Conservation (phyloP, 495 filamentous ascomycete species). For the Ascodesmis nigricans region DNA sequence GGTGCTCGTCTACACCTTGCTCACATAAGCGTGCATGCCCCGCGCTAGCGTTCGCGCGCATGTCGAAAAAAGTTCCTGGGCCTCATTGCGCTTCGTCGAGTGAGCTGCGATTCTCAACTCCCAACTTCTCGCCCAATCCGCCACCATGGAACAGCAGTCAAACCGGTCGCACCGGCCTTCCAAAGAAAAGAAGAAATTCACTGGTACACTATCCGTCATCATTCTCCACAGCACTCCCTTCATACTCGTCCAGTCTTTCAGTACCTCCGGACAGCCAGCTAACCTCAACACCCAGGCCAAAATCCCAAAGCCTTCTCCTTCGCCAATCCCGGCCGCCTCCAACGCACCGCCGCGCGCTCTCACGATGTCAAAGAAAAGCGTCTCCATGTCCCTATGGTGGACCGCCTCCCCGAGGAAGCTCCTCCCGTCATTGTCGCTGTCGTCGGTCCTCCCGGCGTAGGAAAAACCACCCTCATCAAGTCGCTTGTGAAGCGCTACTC, state of each 20-base stretch:
- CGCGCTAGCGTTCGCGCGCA: too few relatives aligned
- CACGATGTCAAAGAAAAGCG: conserved; percentile 95
- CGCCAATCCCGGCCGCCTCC: conserved; percentile 63
- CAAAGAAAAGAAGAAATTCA: conserved; percentile 59
- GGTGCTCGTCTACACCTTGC: too few relatives aligned
- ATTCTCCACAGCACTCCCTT: not conserved
- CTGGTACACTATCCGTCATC: conserved; percentile 24
- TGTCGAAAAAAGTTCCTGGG: too few relatives aligned
- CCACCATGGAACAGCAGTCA: conserved; percentile 56
- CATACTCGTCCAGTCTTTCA: not conserved
- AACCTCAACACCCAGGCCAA: too few relatives aligned
- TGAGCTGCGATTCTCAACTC: too few relatives aligned
- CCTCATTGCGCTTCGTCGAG: too few relatives aligned
- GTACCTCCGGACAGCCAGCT: too few relatives aligned
- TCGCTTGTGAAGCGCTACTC: conserved; percentile 85
- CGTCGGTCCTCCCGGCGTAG: conserved; percentile 80
- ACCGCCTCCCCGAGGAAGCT: conserved; percentile 87
- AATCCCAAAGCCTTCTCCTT: conserved; percentile 90
- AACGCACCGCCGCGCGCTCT: conserved; percentile 64
- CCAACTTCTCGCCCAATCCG: not conserved
- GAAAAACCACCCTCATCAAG: conserved; percentile 60
- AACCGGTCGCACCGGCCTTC: conserved; percentile 68
- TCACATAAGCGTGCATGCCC: too few relatives aligned
- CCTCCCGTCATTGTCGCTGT: conserved; percentile 78
- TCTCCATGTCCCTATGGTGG: conserved; percentile 84